These are phyloP conservation scores for Phlebiopsis flavidoalba DNA, from an alignment of 768 basidiomycete genomes.

Conservation along the genomic window DNA sequence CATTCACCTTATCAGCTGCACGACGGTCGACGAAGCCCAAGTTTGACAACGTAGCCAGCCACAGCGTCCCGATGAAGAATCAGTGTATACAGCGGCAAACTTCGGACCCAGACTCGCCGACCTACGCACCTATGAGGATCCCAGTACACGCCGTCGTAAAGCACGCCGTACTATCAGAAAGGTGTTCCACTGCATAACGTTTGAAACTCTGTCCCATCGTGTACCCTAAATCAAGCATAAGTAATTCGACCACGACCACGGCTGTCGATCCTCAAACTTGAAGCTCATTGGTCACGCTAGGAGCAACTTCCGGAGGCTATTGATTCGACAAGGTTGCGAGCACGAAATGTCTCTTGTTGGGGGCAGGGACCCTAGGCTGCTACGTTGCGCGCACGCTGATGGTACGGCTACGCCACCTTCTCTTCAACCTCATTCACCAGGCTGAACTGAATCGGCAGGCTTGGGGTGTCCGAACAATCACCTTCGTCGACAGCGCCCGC, in stretches of 20 bases:
- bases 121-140: slow-evolving; percentile 95
- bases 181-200: too few species aligned
- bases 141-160: slow-evolving; percentile 63
- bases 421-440: background rate
- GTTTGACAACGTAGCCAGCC: too few species aligned
- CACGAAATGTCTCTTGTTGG: slow-evolving; percentile 81
- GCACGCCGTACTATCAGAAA: too few species aligned
- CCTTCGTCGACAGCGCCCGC: slow-evolving; percentile 83
- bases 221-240: background rate
- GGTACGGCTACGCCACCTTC: slow-evolving; percentile 40
- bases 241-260: too few species aligned
- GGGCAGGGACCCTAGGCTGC: slow-evolving; percentile 95
- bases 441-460: slow-evolving; percentile 43
- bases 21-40: too few species aligned
- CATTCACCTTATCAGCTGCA: too few species aligned
- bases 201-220: too few species aligned
- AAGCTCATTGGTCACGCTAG: slow-evolving; percentile 92
- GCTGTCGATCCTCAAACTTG: slow-evolving; percentile 96
- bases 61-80: too few species aligned
- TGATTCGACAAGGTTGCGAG: slow-evolving; percentile 80
- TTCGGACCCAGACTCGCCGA: slow-evolving; percentile 85
- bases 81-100: too few species aligned
- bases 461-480: slow-evolving; percentile 94
- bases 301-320: slow-evolving; percentile 80
- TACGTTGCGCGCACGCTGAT: slow-evolving; percentile 91